These are phyloP conservation scores for Gynostemma pentaphyllum DNA, from an alignment of 306 rosid species.

Conservation along the genomic window DNA sequence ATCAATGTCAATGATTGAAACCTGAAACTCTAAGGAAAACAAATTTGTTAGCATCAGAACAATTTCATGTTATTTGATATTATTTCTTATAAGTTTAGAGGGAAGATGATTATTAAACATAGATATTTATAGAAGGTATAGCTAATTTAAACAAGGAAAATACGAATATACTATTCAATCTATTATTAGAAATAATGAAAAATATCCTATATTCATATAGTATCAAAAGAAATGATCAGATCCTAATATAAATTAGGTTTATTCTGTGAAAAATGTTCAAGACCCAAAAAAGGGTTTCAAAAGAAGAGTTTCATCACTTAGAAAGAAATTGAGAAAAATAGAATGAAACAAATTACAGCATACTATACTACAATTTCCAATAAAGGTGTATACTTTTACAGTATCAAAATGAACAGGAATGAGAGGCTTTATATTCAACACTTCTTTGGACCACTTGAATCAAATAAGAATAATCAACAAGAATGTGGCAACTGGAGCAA, in stretches of 20 bases:
- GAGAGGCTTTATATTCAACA: constrained; percentile 34
- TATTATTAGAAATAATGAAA: no score
- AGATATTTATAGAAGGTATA: no score
- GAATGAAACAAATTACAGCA: constrained; percentile 3
- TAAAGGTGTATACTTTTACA: constrained; percentile 8
- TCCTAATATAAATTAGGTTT: no score
- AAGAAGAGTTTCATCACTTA: no score
- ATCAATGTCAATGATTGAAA: neutral
- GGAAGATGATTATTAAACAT: no score
- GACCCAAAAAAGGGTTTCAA: no score
- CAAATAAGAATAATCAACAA: constrained; percentile 29
- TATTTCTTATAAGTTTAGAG: no score
- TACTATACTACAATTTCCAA: neutral
- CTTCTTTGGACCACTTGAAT: constrained; percentile 31
- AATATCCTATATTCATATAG: no score
- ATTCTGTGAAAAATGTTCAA: no score
- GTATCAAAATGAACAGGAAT: constrained; percentile 28
- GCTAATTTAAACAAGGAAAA: no score
- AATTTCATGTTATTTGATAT: neutral
- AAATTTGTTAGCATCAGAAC: neutral
- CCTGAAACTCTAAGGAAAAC: neutral
- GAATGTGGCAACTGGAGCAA: constrained; percentile 33
- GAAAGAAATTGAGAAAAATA: neutral
- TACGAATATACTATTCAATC: no score
- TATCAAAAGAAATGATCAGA: no score